phyloP scores from a whole-genome alignment of 2,329 filamentous ascomycete genomes.

The Tolypocladium guangdongense region DNA sequence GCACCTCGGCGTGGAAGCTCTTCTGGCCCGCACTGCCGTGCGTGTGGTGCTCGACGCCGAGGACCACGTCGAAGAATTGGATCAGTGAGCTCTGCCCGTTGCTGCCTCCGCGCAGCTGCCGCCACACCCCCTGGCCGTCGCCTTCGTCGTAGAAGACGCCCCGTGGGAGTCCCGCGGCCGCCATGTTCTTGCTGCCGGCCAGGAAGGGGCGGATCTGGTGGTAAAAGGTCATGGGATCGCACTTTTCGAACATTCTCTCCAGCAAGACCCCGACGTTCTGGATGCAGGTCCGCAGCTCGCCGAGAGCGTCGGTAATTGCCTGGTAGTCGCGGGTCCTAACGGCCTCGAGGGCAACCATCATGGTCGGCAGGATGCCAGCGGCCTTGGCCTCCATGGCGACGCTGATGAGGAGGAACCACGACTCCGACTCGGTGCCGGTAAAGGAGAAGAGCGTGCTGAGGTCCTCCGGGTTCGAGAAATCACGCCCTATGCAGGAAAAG shows the following conservation, averaged over 20 bases:
- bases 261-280: constrained; percentile 57
- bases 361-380: constrained; percentile 61
- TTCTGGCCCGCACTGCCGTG: constrained; percentile 23
- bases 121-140: constrained; percentile 53
- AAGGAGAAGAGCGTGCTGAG: constrained; percentile 69
- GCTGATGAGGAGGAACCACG: constrained; percentile 88
- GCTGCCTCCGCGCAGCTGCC: constrained; percentile 76
- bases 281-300: constrained; percentile 54
- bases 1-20: constrained; percentile 55
- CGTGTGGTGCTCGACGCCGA: constrained; percentile 66
- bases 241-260: constrained; percentile 79
- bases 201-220: constrained; percentile 79
- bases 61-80: constrained; percentile 81
- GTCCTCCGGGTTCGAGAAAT: constrained; percentile 56
- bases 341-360: constrained; percentile 66
- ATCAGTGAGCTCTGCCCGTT: constrained; percentile 90
- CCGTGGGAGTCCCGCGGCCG: constrained; percentile 65
- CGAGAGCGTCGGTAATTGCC: constrained; percentile 52
- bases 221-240: constrained; percentile 81
- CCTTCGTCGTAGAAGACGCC: constrained; percentile 80
- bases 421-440: constrained; percentile 80
- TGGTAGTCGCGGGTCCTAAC: constrained; percentile 49
- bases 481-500: constrained; percentile 46
- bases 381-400: constrained; percentile 82
- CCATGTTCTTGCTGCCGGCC: constrained; percentile 90